phyloP scores from a whole-genome alignment of 257 asterid species.

The Fraxinus anomala region DNA sequence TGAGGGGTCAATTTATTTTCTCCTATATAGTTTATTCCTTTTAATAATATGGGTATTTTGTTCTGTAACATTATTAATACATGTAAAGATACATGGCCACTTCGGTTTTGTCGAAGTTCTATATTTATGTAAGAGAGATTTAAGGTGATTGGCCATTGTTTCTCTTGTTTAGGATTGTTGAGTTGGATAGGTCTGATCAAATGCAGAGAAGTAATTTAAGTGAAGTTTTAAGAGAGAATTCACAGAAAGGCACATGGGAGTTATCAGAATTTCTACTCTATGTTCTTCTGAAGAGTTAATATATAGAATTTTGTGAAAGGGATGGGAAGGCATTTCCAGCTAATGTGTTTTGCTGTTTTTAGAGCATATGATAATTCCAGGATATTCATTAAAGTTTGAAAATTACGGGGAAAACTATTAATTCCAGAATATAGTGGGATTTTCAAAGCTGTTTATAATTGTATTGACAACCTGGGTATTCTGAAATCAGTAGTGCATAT shows the following conservation, averaged over 20 bases:
- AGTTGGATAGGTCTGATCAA: conserved; percentile 46
- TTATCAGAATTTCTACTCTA: conserved; percentile 32
- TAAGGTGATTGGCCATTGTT: conserved; percentile 41
- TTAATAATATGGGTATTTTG: conserved; percentile 21
- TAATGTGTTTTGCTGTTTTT: conserved; percentile 42
- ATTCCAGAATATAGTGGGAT: conserved; percentile 35
- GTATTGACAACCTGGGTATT: conserved; percentile 30
- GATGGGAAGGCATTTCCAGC: conserved; percentile 42
- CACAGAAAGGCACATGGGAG: conserved; percentile 59
- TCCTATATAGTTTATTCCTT: not conserved
- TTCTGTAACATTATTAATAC: conserved; percentile 25
- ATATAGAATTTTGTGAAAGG: conserved; percentile 42
- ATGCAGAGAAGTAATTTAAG: conserved; percentile 45
- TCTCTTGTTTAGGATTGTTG: conserved; percentile 56
- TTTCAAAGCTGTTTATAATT: conserved; percentile 16
- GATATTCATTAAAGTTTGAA: conserved; percentile 38
- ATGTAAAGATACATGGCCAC: conserved; percentile 16
- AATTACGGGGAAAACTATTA: conserved; percentile 40
- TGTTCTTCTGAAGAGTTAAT: conserved; percentile 35
- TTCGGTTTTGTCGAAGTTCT: conserved; percentile 37
- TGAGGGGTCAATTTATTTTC: too few species aligned
- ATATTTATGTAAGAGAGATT: conserved; percentile 29
- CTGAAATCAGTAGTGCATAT: not conserved
- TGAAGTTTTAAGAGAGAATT: conserved; percentile 25
- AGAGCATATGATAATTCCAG: conserved; percentile 49